Evolutionary conservation across 2,329 filamentous ascomycete genomes (phyloP).

Genomic region (Colletotrichum lini): DNA sequence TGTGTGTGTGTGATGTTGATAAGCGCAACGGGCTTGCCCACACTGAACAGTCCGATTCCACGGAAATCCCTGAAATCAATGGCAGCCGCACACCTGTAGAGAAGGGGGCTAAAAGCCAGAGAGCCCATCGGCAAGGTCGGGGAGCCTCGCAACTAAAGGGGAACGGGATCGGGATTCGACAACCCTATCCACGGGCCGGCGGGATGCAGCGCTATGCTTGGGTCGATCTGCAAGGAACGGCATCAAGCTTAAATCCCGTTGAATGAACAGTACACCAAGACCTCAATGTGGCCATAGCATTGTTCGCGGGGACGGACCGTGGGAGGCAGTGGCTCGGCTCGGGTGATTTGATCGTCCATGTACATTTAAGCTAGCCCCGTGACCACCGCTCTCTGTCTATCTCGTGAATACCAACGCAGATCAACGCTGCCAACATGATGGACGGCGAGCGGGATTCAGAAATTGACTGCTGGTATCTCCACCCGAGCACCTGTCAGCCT

Average conservation of each 20-base stretch:
- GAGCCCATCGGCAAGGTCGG: neutral
- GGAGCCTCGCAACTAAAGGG: neutral
- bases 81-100: neutral
- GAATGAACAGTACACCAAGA: neutral
- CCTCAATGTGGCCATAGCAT: constrained; percentile 5
- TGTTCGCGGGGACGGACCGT: neutral
- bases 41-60: neutral
- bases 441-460: neutral
- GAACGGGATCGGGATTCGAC: neutral
- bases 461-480: neutral
- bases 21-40: neutral
- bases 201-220: constrained; percentile 9
- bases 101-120: neutral
- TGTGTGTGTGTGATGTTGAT: neutral
- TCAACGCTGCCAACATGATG: neutral
- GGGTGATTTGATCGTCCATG: constrained; percentile 12
- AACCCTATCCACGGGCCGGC: neutral
- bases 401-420: constrained; percentile 2
- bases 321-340: too few relatives aligned
- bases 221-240: constrained; percentile 7
- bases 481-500: neutral
- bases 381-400: neutral
- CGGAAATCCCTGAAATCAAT: too few relatives aligned
- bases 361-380: too few relatives aligned
- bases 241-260: constrained; percentile 30